Evolutionary conservation across 495 filamentous ascomycete species (phyloP), one percentile per base, ranked within the genome.

Genomic region (Talaromyces nanjingensis): DNA sequence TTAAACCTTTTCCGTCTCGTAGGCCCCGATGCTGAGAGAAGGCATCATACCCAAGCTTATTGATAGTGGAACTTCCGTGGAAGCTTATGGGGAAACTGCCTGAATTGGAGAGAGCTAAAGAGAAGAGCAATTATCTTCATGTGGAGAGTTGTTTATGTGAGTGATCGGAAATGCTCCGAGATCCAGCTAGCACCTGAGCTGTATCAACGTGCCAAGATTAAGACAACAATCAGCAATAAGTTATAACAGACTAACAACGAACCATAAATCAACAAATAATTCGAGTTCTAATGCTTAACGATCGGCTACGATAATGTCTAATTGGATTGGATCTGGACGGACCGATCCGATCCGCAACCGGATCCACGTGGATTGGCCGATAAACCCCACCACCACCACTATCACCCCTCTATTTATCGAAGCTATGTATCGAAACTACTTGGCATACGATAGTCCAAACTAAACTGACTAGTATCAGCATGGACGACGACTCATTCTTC

Each of bases 401-500:
- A 31, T 58, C 25, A 58, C 55, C 29, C 22, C 25, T 42, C 33
- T 12, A 3, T 39, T 9, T 39, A 39, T 39, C 12, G 34, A 39
- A 39, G 34, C 8, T 39, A 42, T 6, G 37, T 42, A 42, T 42
- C 12, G 12, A 25, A 6, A 24, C 49, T 9, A 24, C 18, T 33
- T 37, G 56, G 56, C 31, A 20, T 12, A 6, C 18, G 29, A 37
- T 31, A 59, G 16, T 18, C 37, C 27, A 24, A 9, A 16, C 16
- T 7, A 1, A 24, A 60, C 45, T 6, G n/a, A 18, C 18, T 8
- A 49, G 7, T n/a, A 18, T 52, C 22, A 62, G 39, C 59, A 61
- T 52, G 29, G 70, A 72, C 53, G 70, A 72, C 25, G 65, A 65
- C 11, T 68, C 69, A 5, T 72, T 72, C 62, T 70, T 67, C 29